Conservation (phyloP, 2,329 filamentous ascomycete species). For the Aspergillus fijiensis region DNA sequence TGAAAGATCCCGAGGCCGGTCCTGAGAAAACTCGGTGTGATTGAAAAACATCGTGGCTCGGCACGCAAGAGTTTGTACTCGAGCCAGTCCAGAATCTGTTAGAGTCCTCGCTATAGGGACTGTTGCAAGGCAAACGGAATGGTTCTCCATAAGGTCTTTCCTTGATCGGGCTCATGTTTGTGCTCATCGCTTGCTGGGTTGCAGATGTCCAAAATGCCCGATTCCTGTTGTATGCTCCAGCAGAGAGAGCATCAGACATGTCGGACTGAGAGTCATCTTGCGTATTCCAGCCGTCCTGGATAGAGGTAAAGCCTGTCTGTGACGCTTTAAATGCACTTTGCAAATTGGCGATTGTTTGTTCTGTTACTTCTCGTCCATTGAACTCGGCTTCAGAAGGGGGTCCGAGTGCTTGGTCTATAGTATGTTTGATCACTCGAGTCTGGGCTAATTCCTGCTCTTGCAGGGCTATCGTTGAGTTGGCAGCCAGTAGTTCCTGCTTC, state of each 20-base stretch:
- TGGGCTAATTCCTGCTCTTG: slow-evolving; percentile 63
- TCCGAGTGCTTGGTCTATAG: slow-evolving; percentile 58
- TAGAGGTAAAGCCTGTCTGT: slow-evolving; percentile 42
- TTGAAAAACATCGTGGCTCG: slow-evolving; percentile 24
- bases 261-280: slow-evolving; percentile 49
- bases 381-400: slow-evolving; percentile 55
- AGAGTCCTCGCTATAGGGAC: slow-evolving; percentile 27
- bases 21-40: slow-evolving; percentile 39
- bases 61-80: slow-evolving; percentile 20
- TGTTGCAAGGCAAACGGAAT: slow-evolving; percentile 21
- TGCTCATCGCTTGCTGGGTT: slow-evolving; percentile 30
- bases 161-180: slow-evolving; percentile 19
- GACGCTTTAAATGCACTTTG: slow-evolving; percentile 56
- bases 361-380: slow-evolving; percentile 48
- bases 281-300: slow-evolving; percentile 44
- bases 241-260: slow-evolving; percentile 44
- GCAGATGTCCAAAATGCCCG: slow-evolving; percentile 34
- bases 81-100: slow-evolving; percentile 34
- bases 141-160: slow-evolving; percentile 32
- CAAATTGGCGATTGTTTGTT: slow-evolving; percentile 51
- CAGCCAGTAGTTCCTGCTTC: slow-evolving; percentile 57
- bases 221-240: slow-evolving; percentile 42
- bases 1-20: slow-evolving; percentile 27
- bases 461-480: slow-evolving; percentile 58
- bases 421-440: slow-evolving; percentile 60